Percentiles rank a stretch among this genome's conserved stretches.
phyloP scores from a whole-genome alignment of 129 eudicot species.

The Flaveria robusta region DNA sequence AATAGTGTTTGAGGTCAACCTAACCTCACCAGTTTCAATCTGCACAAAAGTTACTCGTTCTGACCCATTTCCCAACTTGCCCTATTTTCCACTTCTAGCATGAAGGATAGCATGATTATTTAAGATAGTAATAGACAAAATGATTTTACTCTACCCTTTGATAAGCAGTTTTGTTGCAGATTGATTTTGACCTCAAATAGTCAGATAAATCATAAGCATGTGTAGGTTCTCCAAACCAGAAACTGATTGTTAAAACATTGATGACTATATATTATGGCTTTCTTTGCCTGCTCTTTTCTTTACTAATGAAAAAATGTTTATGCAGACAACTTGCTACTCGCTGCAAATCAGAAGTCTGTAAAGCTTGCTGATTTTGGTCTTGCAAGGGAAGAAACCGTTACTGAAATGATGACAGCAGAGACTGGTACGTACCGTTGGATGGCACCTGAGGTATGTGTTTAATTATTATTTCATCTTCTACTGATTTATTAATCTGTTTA shows the following conservation, averaged over 20 bases:
- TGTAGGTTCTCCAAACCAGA: background rate
- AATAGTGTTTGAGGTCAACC: background rate
- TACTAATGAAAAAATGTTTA: constrained; percentile 21
- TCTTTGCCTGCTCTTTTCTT: background rate
- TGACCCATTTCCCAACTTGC: background rate
- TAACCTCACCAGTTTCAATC: background rate
- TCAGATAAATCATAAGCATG: constrained; percentile 3
- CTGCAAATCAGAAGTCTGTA: constrained; percentile 89
- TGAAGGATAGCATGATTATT: background rate
- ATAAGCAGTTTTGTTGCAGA: background rate
- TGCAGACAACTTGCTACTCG: constrained; percentile 89
- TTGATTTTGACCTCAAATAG: background rate
- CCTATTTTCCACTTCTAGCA: background rate
- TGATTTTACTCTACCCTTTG: constrained; percentile 3
- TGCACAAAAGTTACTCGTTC: background rate
- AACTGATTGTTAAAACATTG: background rate
- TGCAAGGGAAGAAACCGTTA: constrained; percentile 96
- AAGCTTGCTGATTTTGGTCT: constrained; percentile 99
- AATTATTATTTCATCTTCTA: background rate
- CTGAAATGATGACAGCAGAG: constrained; percentile 99
- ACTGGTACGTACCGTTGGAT: constrained; percentile 99
- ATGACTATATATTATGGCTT: constrained; percentile 8
- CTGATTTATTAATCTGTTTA: background rate
- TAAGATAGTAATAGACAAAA: background rate
- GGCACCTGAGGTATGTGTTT: constrained; percentile 91